Evolutionary conservation across 2,329 filamentous ascomycete species (phyloP).

Genomic region (Pseudopyricularia javanii): DNA sequence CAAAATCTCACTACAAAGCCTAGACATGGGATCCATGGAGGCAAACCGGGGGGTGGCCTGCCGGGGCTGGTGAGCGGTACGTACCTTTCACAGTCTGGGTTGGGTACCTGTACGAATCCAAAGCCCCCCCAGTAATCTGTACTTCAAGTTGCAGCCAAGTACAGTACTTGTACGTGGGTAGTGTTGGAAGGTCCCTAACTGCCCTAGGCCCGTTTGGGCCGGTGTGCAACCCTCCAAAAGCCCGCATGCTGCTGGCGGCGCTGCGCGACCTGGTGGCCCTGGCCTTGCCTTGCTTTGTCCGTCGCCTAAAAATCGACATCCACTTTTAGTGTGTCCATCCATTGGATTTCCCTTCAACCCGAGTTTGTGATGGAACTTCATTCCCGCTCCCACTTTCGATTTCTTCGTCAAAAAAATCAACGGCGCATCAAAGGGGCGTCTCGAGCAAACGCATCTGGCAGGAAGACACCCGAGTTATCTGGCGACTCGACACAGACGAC

Average conservation of each 20-base stretch:
- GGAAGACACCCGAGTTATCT: too few species aligned
- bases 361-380: constrained; percentile 6
- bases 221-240: background rate
- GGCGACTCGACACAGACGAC: too few species aligned
- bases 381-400: background rate
- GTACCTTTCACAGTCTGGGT: background rate
- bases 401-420: background rate
- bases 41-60: too few species aligned
- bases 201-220: background rate
- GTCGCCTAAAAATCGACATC: constrained; percentile 8
- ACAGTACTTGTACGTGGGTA: too few species aligned
- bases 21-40: too few species aligned
- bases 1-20: background rate
- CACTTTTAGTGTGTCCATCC: constrained; percentile 5
- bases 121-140: too few species aligned
- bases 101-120: too few species aligned
- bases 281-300: constrained; percentile 1
- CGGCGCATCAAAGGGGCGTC: background rate
- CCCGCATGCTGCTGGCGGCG: background rate
- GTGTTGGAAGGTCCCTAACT: too few species aligned
- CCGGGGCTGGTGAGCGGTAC: background rate
- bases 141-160: too few species aligned
- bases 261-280: constrained; percentile 1
- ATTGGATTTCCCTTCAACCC: constrained; percentile 5
- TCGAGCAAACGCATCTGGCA: background rate